Base-by-base conservation (phyloP, 2,329 filamentous ascomycete genomes). In the Aspergillus vadensis region DNA sequence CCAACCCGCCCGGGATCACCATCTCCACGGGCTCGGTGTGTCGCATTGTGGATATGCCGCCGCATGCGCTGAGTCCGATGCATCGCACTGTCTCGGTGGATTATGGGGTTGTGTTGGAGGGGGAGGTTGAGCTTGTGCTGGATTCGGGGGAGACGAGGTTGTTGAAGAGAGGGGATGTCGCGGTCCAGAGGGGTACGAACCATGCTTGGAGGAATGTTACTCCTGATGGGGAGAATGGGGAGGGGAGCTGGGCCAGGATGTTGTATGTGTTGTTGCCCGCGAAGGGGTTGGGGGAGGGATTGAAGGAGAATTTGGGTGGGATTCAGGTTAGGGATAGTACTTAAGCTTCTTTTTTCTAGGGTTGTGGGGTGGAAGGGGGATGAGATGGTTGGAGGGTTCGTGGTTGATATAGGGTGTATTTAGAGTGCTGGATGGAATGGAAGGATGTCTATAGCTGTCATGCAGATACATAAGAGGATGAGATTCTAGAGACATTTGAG, bases 61-160 rank as follows among this genome's bases (percentile, higher is more conserved):
- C 81, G 0, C 71, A 69, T 0, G 74, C 76, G 23, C 64, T 73
- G 49, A 77, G 74, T 38, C 73, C 77, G 27, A 82, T 83, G 78
- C 83, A 85, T 65, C 76, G 82, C 7, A 83, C 82, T 0, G 75
- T 81, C 62, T 80, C 74, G 14, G 68, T 85, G 6, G 83, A 85
- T 65, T 84, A 81, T 61, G 83, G 81, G 10, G 76, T 84, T 57
- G 75, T 84, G 2, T 62, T 85, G 7, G 82, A 85, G 65, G 83
- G 83, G 2, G 77, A 77, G 63, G 69, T 85, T 17, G 80, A 82
- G 59, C 69, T 83, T 61, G 58, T 80, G 2, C 70, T 85, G 8
- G 83, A 83, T 61, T 77, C 77, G 14, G 83, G 83, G 0, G 80
- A 80, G 62, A 74, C 68, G 55, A 75, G 77, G 57, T 59, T 75